phyloP scores from a whole-genome alignment of 1,284 basidiomycete genomes.

The Naganishia albida region DNA sequence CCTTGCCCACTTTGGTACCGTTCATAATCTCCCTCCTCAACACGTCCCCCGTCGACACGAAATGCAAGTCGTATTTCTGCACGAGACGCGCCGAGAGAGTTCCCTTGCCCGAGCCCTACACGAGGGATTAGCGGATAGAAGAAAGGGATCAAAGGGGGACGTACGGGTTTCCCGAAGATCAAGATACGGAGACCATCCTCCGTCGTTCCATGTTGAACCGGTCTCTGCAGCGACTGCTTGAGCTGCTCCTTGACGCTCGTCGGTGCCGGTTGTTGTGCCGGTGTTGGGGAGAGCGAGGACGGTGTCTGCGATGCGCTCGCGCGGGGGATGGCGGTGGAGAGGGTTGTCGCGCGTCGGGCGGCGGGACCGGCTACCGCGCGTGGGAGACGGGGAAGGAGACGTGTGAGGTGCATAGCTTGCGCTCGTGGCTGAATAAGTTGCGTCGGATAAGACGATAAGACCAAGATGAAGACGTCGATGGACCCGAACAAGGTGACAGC shows the following conservation, averaged over 20 bases:
- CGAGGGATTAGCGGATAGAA: background rate
- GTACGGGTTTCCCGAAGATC: constrained; percentile 54
- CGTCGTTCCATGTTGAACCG: background rate
- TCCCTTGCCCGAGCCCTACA: constrained; percentile 38
- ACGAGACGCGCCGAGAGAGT: constrained; percentile 43
- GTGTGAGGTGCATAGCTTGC: background rate
- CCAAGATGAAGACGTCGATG: background rate
- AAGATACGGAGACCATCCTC: constrained; percentile 47
- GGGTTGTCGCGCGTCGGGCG: background rate
- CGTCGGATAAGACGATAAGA: background rate
- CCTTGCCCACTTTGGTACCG: constrained; percentile 46
- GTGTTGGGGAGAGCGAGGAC: background rate
- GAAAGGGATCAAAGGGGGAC: constrained; percentile 13
- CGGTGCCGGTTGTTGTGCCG: too few species aligned
- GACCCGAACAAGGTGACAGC: background rate
- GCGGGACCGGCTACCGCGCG: background rate
- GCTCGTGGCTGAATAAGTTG: background rate
- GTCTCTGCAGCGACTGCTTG: background rate
- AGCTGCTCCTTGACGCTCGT: constrained; percentile 20
- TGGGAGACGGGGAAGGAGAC: background rate
- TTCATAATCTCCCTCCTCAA: constrained; percentile 52
- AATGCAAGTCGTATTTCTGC: constrained; percentile 52
- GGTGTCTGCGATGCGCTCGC: background rate
- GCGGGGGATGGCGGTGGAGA: background rate
- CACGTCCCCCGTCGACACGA: constrained; percentile 54